Evolutionary conservation across 1,284 basidiomycete genomes (phyloP), one percentile per base, ranked within the genome.

Genomic region (Meira miltonrushii): DNA sequence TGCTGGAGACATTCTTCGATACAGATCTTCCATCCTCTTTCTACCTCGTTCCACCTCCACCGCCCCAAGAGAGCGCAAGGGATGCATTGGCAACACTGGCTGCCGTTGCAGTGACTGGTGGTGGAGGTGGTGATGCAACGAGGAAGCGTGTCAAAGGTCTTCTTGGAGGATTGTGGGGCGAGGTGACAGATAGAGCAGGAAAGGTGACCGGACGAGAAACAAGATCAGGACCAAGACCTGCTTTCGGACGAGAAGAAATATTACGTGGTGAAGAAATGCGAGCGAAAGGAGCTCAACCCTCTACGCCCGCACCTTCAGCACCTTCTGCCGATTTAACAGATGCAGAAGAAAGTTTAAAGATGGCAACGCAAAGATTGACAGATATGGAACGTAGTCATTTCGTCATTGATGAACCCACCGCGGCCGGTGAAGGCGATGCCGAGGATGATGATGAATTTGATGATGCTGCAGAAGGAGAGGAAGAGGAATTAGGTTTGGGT

Each of bases 121-220:
- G 64, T 19, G 53, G 52, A 1, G 57, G 50, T 25, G 37, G 52
- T n/a, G n/a, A 48, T 28, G 19, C 38, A 48, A 47, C 39, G 37
- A 38, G 49, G 17, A 19, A 50, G 33, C 39, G 54, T 39, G 70
- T 77, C 15, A 66, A 75, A 12, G 75, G 75, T 21, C 71, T 78
- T 53, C 62, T 78, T 5, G 75, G 75, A 38, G 74, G 75, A 12
- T 55, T 76, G 9, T 53, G 76, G 6, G 75, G 75, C 17, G 75
- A 78, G 28, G 75, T 78, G 37, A 74, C 72, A 11, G 75, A 78
- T 55, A 67, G 71, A 38, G 75, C 76, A 0, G 75, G 69, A 1
- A 66, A 72, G 43, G 60, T 67, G 39, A 58, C 75, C 38, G 72
- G 74, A 48, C 70, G 72, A n/a, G 70, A 75, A 50, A 74, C 75